Evolutionary conservation across 2,329 filamentous ascomycete species (phyloP), one percentile per base, ranked within the genome.

Genomic region (Colletotrichum spaethianum): DNA sequence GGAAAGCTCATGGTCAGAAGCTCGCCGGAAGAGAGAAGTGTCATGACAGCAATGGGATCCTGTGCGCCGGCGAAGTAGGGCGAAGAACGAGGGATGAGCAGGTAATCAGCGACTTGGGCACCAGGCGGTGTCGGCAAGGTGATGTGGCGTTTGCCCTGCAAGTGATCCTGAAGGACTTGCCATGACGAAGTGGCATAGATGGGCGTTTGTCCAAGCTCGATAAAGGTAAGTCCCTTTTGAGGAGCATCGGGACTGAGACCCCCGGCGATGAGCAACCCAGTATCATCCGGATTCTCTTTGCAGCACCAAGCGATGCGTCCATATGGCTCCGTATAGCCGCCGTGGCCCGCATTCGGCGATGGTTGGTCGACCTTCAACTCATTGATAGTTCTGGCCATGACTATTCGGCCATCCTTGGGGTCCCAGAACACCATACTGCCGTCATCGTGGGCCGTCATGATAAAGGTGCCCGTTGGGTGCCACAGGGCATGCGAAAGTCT

Each of bases 401-500:
- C 84, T 46, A 97, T 85, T 68, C 93, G 91, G 9, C 94, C 94
- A 78, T 98, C 96, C 77, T 95, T 97, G 0, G 93, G 86, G 80
- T 99, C 96, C 95, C 96, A 99, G 76, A 98, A 93, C 0, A 97
- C 96, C 57, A 99, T 85, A 76, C 94, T 98, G 42, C 93, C 93
- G 79, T 99, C 96, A 67, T 98, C 95, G 78, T 98, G 93, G 1
- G 92, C 93, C 0, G 94, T 97, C 75, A 96, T 80, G 46, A 98
- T 84, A 77, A 98, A 98, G 0, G 94, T 97, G 0, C 95, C 96
- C 1, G 94, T 97, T 0, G 96, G 96, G 83, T 99, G 96, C 95
- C 96, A 99, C 20, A 96, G 81, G 1, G 94, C 95, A 76, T 97
- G 93, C 1, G 92, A 94, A 73, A 98, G 83, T 70, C 88, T 90